Base-by-base conservation (phyloP, 257 asterid species). In the Cruciata laevipes region DNA sequence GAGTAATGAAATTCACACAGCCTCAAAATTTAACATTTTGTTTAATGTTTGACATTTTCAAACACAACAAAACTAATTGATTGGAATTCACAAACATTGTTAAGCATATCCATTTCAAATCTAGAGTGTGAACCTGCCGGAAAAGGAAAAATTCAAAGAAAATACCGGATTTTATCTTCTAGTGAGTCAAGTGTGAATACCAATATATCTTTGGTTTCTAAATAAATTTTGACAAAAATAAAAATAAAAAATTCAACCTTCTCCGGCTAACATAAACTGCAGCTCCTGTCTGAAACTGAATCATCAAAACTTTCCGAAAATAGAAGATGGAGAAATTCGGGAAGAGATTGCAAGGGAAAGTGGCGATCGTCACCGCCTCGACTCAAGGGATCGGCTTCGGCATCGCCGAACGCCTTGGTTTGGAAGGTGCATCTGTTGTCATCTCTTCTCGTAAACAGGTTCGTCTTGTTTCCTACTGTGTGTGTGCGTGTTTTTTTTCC, bases 371-470 rank as follows among this genome's bases (percentile, higher is more conserved):
- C 37, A 89, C 98, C 10, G 97, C 97, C 78, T 89, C 98, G n/a
- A 89, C 98, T 56, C 97, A 89, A 79, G 97, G 98, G 62, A 92
- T 92, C 73, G 98, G 97, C 67, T 86, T 86, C 77, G 83, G 73
- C 70, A 87, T 92, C 68, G 98, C 98, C 17, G 91, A 83, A 75
- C 89, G 98, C 5, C 90, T 92, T 30, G 96, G 90, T 69, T 75
- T 82, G 31, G 98, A 92, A 84, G 97, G 98, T 66, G 97, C 95
- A 78, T 83, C 95, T 70, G 84, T 92, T 40, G 97, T 92, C 63
- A 86, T 92, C 81, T 92, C 97, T 75, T 92, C 97, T 16, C 95
- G 97, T 81, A 87, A 83, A 57, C 90, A 86, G 77, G 98, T 87
- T 65, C 4, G 35, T 7, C 44, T 42, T 42, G 42, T 40, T 68